Conservation (phyloP, 2,329 filamentous ascomycete genomes). For the Fusarium albidum region DNA sequence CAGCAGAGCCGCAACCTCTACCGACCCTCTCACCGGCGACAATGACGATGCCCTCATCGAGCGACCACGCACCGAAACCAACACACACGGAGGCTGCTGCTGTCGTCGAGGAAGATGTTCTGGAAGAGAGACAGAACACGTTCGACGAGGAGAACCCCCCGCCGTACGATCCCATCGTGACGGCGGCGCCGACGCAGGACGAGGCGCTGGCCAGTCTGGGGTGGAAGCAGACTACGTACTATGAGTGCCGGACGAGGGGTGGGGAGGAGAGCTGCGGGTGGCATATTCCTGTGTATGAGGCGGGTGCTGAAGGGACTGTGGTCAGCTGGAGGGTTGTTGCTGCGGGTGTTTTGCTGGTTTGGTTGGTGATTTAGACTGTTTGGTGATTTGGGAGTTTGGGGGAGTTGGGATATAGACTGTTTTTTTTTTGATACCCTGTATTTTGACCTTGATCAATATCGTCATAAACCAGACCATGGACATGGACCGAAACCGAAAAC, state of each 20-base stretch:
- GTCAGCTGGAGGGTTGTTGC: slow-evolving; percentile 27
- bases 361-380: slow-evolving; percentile 13
- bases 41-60: background rate
- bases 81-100: no score
- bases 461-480: background rate
- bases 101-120: no score
- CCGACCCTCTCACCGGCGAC: slow-evolving; percentile 10
- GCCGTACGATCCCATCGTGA: slow-evolving; percentile 42
- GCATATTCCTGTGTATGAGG: slow-evolving; percentile 46
- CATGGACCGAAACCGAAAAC: slow-evolving; percentile 45
- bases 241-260: slow-evolving; percentile 44
- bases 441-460: slow-evolving; percentile 2
- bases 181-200: slow-evolving; percentile 44
- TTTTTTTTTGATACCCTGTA: slow-evolving; percentile 29
- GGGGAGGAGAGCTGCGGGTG: slow-evolving; percentile 47
- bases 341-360: slow-evolving; percentile 19
- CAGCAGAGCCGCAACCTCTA: slow-evolving; percentile 14
- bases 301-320: slow-evolving; percentile 32
- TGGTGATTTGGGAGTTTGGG: slow-evolving; percentile 15
- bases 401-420: slow-evolving; percentile 24
- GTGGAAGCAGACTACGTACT: slow-evolving; percentile 46
- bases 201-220: slow-evolving; percentile 42
- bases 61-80: background rate
- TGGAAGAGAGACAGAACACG: slow-evolving; percentile 18
- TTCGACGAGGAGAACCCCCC: slow-evolving; percentile 30